These are phyloP conservation scores for Neodidymelliopsis sp. DNA, from an alignment of 2,329 filamentous ascomycete species.

Conservation along the genomic window DNA sequence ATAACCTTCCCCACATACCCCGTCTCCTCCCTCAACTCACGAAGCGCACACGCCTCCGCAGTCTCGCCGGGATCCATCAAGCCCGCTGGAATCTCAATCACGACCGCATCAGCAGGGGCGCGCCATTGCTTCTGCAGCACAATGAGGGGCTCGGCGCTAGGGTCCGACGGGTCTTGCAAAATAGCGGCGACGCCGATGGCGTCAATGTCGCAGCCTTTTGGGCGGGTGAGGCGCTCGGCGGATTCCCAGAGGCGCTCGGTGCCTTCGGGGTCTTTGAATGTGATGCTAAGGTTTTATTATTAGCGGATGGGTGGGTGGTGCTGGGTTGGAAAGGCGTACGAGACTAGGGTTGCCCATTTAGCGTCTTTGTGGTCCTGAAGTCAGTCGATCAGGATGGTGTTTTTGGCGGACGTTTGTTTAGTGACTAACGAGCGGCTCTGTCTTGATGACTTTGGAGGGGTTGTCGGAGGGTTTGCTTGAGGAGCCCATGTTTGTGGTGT, in stretches of 20 bases:
- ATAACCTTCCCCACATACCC: constrained; percentile 64
- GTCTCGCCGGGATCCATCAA: constrained; percentile 67
- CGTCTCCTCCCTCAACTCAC: constrained; percentile 70
- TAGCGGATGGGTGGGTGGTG: constrained; percentile 1
- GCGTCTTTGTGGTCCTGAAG: constrained; percentile 49
- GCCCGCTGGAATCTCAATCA: constrained; percentile 69
- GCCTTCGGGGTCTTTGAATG: constrained; percentile 69
- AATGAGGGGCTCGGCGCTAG: constrained; percentile 42
- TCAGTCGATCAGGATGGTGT: constrained; percentile 20
- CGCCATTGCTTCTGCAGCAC: constrained; percentile 63
- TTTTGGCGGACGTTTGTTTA: not conserved
- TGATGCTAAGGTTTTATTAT: constrained; percentile 41
- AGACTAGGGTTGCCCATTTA: constrained; percentile 49
- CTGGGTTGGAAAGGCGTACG: constrained; percentile 25
- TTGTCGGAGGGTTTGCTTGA: constrained; percentile 24
- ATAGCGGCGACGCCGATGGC: constrained; percentile 78
- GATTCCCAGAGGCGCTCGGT: constrained; percentile 72
- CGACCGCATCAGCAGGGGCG: constrained; percentile 66
- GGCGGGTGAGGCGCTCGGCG: constrained; percentile 73
- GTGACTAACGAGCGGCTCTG: constrained; percentile 45
- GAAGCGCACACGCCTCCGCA: constrained; percentile 64
- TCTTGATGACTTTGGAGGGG: constrained; percentile 43
- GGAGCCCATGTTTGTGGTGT: constrained; percentile 1
- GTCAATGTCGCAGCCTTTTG: constrained; percentile 68
- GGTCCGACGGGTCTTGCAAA: constrained; percentile 52